Conservation (phyloP, 164 flowering plant species). For the Macadamia tetraphylla region DNA sequence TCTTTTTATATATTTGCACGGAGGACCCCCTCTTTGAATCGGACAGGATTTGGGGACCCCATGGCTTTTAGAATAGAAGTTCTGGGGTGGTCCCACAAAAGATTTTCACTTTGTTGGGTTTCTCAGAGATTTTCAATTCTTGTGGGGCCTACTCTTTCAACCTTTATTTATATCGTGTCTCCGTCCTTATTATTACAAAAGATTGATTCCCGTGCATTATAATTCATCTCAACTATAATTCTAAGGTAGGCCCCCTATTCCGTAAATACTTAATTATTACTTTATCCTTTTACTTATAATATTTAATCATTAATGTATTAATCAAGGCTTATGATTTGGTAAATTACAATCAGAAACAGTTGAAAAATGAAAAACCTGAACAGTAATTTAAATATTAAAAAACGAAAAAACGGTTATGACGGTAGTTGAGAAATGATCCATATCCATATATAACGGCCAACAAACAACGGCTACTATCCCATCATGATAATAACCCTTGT, state of each 20-base stretch:
- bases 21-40: not conserved
- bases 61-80: not conserved
- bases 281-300: not conserved
- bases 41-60: not conserved
- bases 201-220: not conserved
- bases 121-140: not conserved
- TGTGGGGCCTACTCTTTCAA: not conserved
- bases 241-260: not conserved
- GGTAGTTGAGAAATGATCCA: not conserved
- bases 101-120: not conserved
- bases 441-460: too few species aligned
- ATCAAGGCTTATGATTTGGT: not conserved
- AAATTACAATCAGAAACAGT: too few species aligned
- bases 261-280: too few species aligned
- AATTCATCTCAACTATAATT: not conserved
- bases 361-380: not conserved
- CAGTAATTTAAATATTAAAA: not conserved
- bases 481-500: too few species aligned
- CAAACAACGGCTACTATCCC: too few species aligned
- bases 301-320: slow-evolving; percentile 6
- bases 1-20: not conserved
- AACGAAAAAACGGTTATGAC: not conserved
- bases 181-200: slow-evolving; percentile 3
- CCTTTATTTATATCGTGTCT: slow-evolving; percentile 4
- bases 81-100: not conserved